phyloP scores from a whole-genome alignment of 441 rosid species.

The Sinapis alba region DNA sequence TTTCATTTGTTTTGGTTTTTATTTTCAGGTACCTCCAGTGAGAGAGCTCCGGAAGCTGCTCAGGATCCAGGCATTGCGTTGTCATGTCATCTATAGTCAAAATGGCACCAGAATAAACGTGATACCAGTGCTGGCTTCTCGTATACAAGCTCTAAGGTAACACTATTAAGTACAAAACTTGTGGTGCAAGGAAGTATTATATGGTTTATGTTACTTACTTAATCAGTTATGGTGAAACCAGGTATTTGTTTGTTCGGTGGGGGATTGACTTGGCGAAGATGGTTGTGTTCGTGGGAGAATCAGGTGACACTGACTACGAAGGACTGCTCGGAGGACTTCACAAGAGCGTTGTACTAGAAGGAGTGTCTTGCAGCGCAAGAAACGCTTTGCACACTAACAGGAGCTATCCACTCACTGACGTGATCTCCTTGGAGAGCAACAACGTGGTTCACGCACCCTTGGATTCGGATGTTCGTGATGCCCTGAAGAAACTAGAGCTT shows the following conservation, averaged over 20 bases:
- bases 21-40: conserved; percentile 72
- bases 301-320: conserved; percentile 93
- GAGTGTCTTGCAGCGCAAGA: conserved; percentile 59
- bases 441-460: conserved; percentile 60
- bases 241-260: conserved; percentile 92
- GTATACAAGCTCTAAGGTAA: conserved; percentile 94
- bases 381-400: conserved; percentile 64
- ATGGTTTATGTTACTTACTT: background rate
- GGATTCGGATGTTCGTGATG: conserved; percentile 51
- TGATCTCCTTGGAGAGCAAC: conserved; percentile 68
- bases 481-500: conserved; percentile 64
- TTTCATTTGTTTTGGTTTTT: background rate
- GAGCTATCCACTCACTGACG: conserved; percentile 85
- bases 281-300: conserved; percentile 89
- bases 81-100: conserved; percentile 85
- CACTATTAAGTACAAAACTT: background rate
- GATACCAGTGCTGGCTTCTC: conserved; percentile 91
- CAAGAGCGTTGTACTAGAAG: conserved; percentile 70
- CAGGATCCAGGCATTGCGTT: conserved; percentile 93
- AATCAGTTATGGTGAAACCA: conserved; percentile 27
- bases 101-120: conserved; percentile 83
- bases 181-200: background rate
- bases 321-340: conserved; percentile 85
- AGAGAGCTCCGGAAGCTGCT: conserved; percentile 82
- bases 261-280: conserved; percentile 75